Evolutionary conservation across 192 early-diverging fungal species (phyloP), one percentile per base, ranked within the genome.

Genomic region (Coemansia sp.): DNA sequence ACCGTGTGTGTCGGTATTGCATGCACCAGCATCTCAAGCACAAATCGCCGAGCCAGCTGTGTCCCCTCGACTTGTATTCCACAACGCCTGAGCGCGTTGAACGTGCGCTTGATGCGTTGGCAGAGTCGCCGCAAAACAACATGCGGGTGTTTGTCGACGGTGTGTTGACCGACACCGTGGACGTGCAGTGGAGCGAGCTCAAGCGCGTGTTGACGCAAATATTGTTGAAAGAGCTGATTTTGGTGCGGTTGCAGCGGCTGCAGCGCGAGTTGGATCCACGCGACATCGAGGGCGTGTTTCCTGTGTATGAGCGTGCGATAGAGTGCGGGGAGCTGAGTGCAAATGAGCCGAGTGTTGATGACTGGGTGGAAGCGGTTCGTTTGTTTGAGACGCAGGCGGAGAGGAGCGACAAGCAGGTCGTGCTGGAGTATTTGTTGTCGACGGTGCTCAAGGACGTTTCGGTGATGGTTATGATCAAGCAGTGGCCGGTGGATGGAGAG

Each of bases 401-500:
- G 3, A 11, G 11, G 25, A 52, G 27, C 60, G 68, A 72, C 51
- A 66, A 75, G 29, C 91, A 90, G 29, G 70, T 62, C 21, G 73
- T 91, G 0, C 66, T 82, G 48, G 87, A 91, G 67, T 91, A 87
- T 66, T 64, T 92, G 43, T 27, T 93, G 4, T 87, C 92, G 0
- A 81, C 79, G 10, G 91, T 91, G 12, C 75, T 93, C 29, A 93
- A 93, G 66, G 92, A 92, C 68, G 85, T 88, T 24, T 93, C 92
- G 14, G 76, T 90, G 19, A 67, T 93, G 38, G 78, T 92, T 50
- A 51, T 37, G 17, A 12, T 82, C 19, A 27, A 72, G 27, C 27
- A 47, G 8, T 72, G 70, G 49, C 67, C 69, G 19, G 24, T 50
- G 7, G 47, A 37, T 4, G 6, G 25, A 0, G 53, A 14, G 19